A percentile compares a stretch with the other conserved stretches of the same genome.
Conservation (phyloP, 129 eudicot genomes). For the Daucus carota region DNA sequence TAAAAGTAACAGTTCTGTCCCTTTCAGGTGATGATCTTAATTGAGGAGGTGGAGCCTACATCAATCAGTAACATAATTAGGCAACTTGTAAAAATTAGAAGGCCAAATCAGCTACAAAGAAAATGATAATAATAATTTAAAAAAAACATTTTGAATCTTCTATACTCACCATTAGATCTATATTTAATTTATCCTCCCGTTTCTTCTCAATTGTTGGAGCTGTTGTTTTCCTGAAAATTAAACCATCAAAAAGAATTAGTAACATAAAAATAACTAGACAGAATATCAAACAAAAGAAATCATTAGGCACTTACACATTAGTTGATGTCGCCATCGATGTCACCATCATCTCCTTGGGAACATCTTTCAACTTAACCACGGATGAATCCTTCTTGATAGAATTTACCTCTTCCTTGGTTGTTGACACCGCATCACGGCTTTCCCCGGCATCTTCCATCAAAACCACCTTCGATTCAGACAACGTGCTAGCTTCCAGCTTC, state of each 20-base stretch:
- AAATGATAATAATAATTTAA: neutral
- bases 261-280: neutral
- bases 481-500: slow-evolving; percentile 11
- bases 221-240: slow-evolving; percentile 29
- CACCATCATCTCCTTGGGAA: slow-evolving; percentile 32
- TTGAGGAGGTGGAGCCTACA: slow-evolving; percentile 97
- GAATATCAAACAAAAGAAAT: slow-evolving; percentile 16
- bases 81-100: neutral
- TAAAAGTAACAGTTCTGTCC: slow-evolving; percentile 24
- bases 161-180: slow-evolving; percentile 87
- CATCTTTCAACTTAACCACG: slow-evolving; percentile 26
- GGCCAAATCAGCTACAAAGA: neutral
- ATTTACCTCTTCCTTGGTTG: slow-evolving; percentile 34
- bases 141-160: slow-evolving; percentile 3
- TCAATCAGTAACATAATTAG: slow-evolving; percentile 2
- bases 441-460: slow-evolving; percentile 35
- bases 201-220: slow-evolving; percentile 26
- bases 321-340: slow-evolving; percentile 34
- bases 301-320: slow-evolving; percentile 38
- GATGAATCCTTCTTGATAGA: slow-evolving; percentile 50
- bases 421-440: slow-evolving; percentile 24
- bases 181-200: slow-evolving; percentile 63
- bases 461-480: slow-evolving; percentile 24
- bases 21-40: slow-evolving; percentile 57
- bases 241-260: neutral